These are phyloP conservation scores for Claviceps cyperi DNA, from an alignment of 2,329 filamentous ascomycete genomes.

Conservation along the genomic window DNA sequence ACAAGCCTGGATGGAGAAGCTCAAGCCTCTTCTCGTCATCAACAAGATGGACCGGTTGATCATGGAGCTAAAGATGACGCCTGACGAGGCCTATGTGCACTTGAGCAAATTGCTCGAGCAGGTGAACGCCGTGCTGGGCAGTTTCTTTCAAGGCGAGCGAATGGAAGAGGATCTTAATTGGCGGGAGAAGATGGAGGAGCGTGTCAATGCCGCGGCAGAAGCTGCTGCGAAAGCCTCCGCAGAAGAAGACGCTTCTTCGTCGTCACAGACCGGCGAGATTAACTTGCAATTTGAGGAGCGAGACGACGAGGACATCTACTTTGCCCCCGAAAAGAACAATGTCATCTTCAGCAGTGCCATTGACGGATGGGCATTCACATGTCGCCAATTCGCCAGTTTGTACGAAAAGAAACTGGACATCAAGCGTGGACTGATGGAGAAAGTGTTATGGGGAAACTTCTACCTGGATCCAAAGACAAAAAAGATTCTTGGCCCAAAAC, in stretches of 20 bases:
- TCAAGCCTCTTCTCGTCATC: constrained; percentile 87
- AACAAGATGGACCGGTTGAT: constrained; percentile 97
- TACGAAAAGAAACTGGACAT: constrained; percentile 97
- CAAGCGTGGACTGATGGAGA: constrained; percentile 75
- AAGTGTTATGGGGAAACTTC: constrained; percentile 91
- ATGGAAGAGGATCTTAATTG: constrained; percentile 98
- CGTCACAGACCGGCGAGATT: constrained; percentile 37
- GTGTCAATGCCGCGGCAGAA: constrained; percentile 55
- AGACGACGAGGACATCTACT: constrained; percentile 95
- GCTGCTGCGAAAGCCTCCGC: constrained; percentile 49
- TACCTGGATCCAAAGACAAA: constrained; percentile 97
- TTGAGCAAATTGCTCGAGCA: constrained; percentile 83
- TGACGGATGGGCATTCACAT: constrained; percentile 98
- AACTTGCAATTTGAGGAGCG: constrained; percentile 63
- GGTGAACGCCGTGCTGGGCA: constrained; percentile 92
- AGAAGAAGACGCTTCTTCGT: constrained; percentile 32
- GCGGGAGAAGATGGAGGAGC: constrained; percentile 84
- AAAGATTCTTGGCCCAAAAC: constrained; percentile 77
- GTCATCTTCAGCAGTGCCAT: constrained; percentile 97
- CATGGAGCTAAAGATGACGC: constrained; percentile 88
- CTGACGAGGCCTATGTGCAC: constrained; percentile 77
- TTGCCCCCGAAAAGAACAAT: constrained; percentile 95
- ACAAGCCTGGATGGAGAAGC: constrained; percentile 88
- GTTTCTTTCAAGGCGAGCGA: constrained; percentile 92
- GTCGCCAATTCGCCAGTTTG: constrained; percentile 79